These are phyloP conservation scores for Emergomyces pasteurianus DNA, from an alignment of 2,329 filamentous ascomycete genomes.

Conservation along the genomic window DNA sequence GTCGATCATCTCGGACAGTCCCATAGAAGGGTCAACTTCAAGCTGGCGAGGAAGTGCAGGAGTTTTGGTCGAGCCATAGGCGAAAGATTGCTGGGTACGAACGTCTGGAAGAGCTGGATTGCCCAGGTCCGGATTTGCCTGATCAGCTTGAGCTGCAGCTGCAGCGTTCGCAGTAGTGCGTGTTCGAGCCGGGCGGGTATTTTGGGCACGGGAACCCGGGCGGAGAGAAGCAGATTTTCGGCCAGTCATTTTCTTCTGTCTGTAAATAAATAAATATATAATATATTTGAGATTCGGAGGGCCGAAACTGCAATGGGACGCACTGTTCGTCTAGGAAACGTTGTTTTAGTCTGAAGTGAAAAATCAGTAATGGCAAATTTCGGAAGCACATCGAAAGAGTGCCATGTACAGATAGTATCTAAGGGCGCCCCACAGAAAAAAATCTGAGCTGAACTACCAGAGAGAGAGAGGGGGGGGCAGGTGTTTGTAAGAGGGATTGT, in stretches of 20 bases:
- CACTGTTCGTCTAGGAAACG: neutral
- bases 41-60: slow-evolving; percentile 25
- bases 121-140: slow-evolving; percentile 10
- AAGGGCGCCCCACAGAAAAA: neutral
- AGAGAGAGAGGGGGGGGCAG: neutral
- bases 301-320: neutral
- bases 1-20: slow-evolving; percentile 21
- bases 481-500: neutral
- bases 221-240: neutral
- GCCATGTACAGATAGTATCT: neutral
- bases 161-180: neutral
- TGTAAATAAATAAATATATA: neutral
- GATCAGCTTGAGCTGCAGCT: neutral
- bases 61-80: slow-evolving; percentile 28
- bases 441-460: neutral
- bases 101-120: slow-evolving; percentile 26
- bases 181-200: neutral
- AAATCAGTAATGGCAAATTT: neutral
- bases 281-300: neutral
- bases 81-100: slow-evolving; percentile 28
- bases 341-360: neutral
- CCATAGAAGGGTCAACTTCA: slow-evolving; percentile 19
- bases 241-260: neutral
- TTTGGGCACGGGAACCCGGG: neutral
- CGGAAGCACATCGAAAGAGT: neutral